These are phyloP conservation scores for Aspergillus floridensis DNA, from an alignment of 2,329 filamentous ascomycete genomes.

Conservation along the genomic window DNA sequence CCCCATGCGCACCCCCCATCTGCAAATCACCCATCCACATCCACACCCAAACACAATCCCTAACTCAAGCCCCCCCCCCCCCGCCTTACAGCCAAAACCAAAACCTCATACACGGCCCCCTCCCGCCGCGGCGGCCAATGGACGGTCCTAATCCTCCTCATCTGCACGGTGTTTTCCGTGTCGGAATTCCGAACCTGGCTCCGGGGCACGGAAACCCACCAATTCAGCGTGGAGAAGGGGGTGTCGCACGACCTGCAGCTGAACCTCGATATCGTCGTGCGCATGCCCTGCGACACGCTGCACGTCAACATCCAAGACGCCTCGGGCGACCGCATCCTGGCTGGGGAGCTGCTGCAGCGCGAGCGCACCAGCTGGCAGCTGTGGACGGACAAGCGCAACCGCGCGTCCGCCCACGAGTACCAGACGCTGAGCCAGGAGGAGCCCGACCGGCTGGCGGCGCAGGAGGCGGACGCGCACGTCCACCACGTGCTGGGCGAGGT, in stretches of 20 bases:
- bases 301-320: conserved; percentile 97
- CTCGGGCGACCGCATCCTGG: conserved; percentile 84
- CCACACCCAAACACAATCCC: no score
- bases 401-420: conserved; percentile 54
- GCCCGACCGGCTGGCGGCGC: conserved; percentile 46
- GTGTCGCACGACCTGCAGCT: conserved; percentile 85
- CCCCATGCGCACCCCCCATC: no score
- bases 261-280: conserved; percentile 89
- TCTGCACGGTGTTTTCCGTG: conserved; percentile 73
- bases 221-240: conserved; percentile 90
- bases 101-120: conserved; percentile 83
- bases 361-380: conserved; percentile 78
- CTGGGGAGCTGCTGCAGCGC: conserved; percentile 68
- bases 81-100: conserved; percentile 73
- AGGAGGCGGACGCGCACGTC: conserved; percentile 75
- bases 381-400: conserved; percentile 71
- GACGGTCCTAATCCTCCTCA: conserved; percentile 76
- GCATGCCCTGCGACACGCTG: conserved; percentile 83
- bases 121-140: conserved; percentile 88
- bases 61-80: no score
- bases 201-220: conserved; percentile 77
- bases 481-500: conserved; percentile 82
- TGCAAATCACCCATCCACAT: no score
- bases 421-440: conserved; percentile 61
- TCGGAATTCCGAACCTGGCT: conserved; percentile 81